Evolutionary conservation across 2,329 filamentous ascomycete species (phyloP), one percentile per base, ranked within the genome.

Genomic region (Parastagonospora avenae): DNA sequence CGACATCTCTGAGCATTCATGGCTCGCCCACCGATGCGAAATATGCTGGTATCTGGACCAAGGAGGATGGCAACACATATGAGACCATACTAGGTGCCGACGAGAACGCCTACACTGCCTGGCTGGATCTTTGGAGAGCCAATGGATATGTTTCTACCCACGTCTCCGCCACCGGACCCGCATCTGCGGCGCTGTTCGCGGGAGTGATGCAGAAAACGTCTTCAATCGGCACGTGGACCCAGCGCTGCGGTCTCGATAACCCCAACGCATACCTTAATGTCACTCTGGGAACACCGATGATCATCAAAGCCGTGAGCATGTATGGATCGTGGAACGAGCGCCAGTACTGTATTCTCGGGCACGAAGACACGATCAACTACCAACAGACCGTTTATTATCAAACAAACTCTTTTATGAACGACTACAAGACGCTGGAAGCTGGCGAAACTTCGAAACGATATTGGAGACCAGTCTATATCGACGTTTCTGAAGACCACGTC

Each of bases 401-500:
- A 16, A 58, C 50, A 6, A 49, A 53, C 12, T 29, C 30, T 9
- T 42, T 24, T 6, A 14, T 12, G 19, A 31, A 43, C 9, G 48
- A 59, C 16, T 64, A 55, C 37, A 39, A 52, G n/a, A 31, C 24
- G 4, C 7, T 52, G 10, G 42, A 50, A 30, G 45, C 42, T 8
- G 36, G 28, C 8, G 59, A 64, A 41, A 59, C 46, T 14, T 55
- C 53, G n/a, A 63, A 63, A 33, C 54, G 51, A 32, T 62, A 49
- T 38, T 66, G 62, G 62, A 55, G 63, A 37, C 62, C 62, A 1
- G 51, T 50, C 4, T 62, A 42, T 16, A 33, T 65, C n/a, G 57
- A 63, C 10, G 43, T 48, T 14, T 41, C 57, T 3, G 53, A 58
- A 14, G 62, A 63, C 35, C 32, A 49, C 11, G 14, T 59, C 28